A percentile compares a stretch with the other conserved stretches of the same genome.
Evolutionary conservation across 495 filamentous ascomycete species (phyloP).

Genomic region (Stereocaulon alpinum): DNA sequence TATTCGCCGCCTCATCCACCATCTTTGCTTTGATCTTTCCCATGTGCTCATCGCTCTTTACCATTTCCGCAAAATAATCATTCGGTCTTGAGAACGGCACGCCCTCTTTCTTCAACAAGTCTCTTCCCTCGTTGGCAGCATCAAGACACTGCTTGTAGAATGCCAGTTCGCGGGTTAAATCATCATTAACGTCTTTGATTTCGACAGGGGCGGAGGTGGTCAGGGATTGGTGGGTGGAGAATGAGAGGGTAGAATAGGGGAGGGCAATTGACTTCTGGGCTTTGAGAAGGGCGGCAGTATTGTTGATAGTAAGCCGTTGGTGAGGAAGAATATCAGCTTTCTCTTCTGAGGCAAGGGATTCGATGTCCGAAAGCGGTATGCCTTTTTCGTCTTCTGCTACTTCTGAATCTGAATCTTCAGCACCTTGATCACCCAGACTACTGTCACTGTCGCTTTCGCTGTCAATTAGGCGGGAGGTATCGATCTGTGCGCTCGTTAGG

Average conservation of each 20-base stretch:
- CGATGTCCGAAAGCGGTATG: slow-evolving; percentile 75
- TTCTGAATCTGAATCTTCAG: slow-evolving; percentile 36
- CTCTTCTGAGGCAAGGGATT: slow-evolving; percentile 66
- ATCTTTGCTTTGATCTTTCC: slow-evolving; percentile 88
- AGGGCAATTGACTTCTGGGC: slow-evolving; percentile 67
- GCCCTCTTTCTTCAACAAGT: slow-evolving; percentile 66
- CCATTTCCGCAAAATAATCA: slow-evolving; percentile 98
- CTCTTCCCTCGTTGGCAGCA: slow-evolving; percentile 60
- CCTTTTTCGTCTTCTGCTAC: slow-evolving; percentile 51
- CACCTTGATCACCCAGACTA: slow-evolving; percentile 28
- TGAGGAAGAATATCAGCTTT: slow-evolving; percentile 77
- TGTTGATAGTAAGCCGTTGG: slow-evolving; percentile 95
- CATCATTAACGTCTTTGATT: slow-evolving; percentile 68
- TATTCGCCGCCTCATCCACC: slow-evolving; percentile 78
- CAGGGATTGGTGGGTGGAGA: slow-evolving; percentile 56
- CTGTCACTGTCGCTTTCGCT: slow-evolving; percentile 18
- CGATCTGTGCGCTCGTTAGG: slow-evolving; percentile 5
- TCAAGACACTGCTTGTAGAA: slow-evolving; percentile 88
- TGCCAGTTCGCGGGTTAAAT: slow-evolving; percentile 78
- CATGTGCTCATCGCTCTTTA: slow-evolving; percentile 98
- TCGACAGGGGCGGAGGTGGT: slow-evolving; percentile 40
- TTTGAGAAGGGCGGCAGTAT: slow-evolving; percentile 70
- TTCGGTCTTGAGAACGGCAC: slow-evolving; percentile 75
- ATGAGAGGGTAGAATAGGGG: slow-evolving; percentile 47
- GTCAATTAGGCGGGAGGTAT: slow-evolving; percentile 6